These are phyloP conservation scores for Vicia sativa DNA, from an alignment of 306 rosid genomes.

Conservation along the genomic window DNA sequence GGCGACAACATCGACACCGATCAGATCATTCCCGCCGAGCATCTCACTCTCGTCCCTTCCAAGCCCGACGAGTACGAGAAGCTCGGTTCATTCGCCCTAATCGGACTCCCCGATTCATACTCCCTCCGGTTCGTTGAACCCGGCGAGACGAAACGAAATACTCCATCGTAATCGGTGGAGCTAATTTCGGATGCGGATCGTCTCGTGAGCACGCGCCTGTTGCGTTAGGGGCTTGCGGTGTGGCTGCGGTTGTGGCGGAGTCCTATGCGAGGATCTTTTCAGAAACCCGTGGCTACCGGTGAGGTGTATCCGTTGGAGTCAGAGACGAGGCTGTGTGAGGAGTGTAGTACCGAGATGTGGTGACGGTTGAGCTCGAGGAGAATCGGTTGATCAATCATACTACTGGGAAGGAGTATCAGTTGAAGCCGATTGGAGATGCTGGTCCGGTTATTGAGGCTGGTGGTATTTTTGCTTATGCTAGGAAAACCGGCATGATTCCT, in stretches of 20 bases:
- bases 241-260: slow-evolving; percentile 79
- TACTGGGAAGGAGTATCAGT: slow-evolving; percentile 74
- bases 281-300: slow-evolving; percentile 89
- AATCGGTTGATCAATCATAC: slow-evolving; percentile 79
- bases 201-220: slow-evolving; percentile 99
- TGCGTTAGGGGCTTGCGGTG: slow-evolving; percentile 88
- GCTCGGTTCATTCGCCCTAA: slow-evolving; percentile 83
- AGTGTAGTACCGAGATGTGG: slow-evolving; percentile 69
- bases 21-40: slow-evolving; percentile 94
- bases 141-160: slow-evolving; percentile 66
- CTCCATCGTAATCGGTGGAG: slow-evolving; percentile 73
- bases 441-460: slow-evolving; percentile 93
- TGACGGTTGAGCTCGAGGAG: slow-evolving; percentile 77
- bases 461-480: slow-evolving; percentile 90
- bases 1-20: slow-evolving; percentile 93
- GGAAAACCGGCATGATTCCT: slow-evolving; percentile 91
- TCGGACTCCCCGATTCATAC: slow-evolving; percentile 78
- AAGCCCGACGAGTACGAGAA: slow-evolving; percentile 86
- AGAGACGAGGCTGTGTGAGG: slow-evolving; percentile 45
- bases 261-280: slow-evolving; percentile 88
- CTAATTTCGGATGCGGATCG: slow-evolving; percentile 95
- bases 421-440: slow-evolving; percentile 94
- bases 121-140: slow-evolving; percentile 66
- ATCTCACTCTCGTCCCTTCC: slow-evolving; percentile 86
- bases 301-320: slow-evolving; percentile 52